Evolutionary conservation across 805 yeast species (phyloP), one percentile per base, ranked within the genome.

Genomic region (Starmerella etchellsii): DNA sequence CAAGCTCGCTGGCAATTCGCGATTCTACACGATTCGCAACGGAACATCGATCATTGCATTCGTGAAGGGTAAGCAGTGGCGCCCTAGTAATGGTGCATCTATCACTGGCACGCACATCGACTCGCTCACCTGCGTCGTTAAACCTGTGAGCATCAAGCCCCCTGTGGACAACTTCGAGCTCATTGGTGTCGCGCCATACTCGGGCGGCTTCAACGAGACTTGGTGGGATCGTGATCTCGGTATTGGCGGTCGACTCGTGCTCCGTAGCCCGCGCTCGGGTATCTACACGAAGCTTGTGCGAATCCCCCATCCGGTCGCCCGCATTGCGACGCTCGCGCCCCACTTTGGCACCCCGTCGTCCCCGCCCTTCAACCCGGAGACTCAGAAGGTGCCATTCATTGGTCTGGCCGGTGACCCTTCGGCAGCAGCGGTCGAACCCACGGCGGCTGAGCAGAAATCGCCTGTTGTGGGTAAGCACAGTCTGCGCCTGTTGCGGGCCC

Each of bases 161-260:
- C 62, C 67, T 9, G 73, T 76, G 14, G 85, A 80, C 42, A 93
- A 93, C 24, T 83, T 71, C 58, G 82, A 80, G 49, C 61, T 78
- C 36, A 64, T 83, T 24, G 95, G 93, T 5, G 83, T 81, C 30
- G 88, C 94, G 0, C 84, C 88, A 1, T 83, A 83, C 57, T 74
- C 83, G 18, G 91, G 91, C 49, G 61, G 48, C 8, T 40, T 56
- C 30, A 64, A 67, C 24, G 60, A 73, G 31, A 79, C 93, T 85
- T 74, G 81, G 69, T 52, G 55, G 56, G 94, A 83, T 59, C 71
- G 94, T 57, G 95, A 83, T 58, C 69, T 83, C 44, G 91, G 93
- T 34, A 59, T 83, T 46, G 94, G 85, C 37, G 95, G 95, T 34
- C 68, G 83, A 44, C 70, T 83, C 20, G 63, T 81, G 39, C 71